Conservation (phyloP, 78 protist species). For the Tieghemostelium lacteum region DNA sequence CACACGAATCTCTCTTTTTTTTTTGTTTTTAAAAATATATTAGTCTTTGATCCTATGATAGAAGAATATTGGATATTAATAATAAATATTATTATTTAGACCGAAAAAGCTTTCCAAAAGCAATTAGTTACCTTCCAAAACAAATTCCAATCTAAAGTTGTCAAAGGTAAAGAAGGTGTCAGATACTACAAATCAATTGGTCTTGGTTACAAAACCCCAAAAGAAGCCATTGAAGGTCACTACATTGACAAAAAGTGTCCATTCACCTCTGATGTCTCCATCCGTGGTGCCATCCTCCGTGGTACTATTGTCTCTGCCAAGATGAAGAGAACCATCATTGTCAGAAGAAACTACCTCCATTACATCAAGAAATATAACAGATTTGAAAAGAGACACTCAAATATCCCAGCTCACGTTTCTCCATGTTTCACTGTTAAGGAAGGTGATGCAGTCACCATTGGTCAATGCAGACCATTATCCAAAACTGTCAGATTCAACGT, state of each 20-base stretch:
- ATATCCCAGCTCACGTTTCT: conserved; percentile 98
- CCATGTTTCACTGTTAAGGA: conserved; percentile 96
- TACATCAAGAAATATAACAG: conserved; percentile 99
- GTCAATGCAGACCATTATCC: conserved; percentile 98
- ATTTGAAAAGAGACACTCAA: conserved; percentile 99
- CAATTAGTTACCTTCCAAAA: conserved; percentile 86
- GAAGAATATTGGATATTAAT: neutral
- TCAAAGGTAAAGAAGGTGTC: conserved; percentile 64
- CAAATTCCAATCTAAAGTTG: conserved; percentile 67
- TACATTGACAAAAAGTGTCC: conserved; percentile 99
- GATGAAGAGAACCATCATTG: conserved; percentile 85
- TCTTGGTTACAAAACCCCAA: conserved; percentile 99
- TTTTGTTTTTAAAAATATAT: too few species aligned
- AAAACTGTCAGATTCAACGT: conserved; percentile 99
- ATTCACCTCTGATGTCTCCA: conserved; percentile 97
- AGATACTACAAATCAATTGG: conserved; percentile 96
- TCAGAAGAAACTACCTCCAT: conserved; percentile 99
- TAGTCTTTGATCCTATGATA: neutral
- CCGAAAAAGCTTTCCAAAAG: conserved; percentile 97
- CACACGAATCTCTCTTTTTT: too few species aligned
- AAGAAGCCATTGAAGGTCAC: conserved; percentile 89
- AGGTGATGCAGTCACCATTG: conserved; percentile 96
- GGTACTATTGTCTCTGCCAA: conserved; percentile 94
- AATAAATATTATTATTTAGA: conserved; percentile 62
- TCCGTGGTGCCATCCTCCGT: conserved; percentile 98